Base-by-base conservation (phyloP, 1,284 basidiomycete genomes). In the Ustilago sp. region DNA sequence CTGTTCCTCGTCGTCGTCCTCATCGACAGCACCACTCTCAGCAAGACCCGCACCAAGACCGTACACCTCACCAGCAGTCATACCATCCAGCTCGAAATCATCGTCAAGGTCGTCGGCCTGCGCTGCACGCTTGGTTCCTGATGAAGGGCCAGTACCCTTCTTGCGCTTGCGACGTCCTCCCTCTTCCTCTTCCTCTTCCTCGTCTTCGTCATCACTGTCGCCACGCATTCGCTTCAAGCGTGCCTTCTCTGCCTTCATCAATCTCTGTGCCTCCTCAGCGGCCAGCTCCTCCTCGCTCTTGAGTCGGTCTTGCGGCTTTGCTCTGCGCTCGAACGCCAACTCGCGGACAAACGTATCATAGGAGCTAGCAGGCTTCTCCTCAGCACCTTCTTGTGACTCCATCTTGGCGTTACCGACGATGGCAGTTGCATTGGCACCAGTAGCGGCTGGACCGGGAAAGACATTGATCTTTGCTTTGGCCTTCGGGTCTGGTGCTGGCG, bases 211-310 rank as follows among this genome's bases (percentile, higher is more conserved):
- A 50, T 90, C 90, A 39, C 91, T 90, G 74, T 94, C 89, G 7
- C 95, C 96, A 51, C 93, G 87, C 95, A 98, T 98, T 19, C 97
- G 90, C 77, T 91, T 89, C 60, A 92, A 86, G 17, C 97, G 89
- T 79, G 89, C 90, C 73, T 90, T 89, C 87, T 99, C 97, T 0
- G 93, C 93, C 83, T 91, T 92, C 87, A 95, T 92, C 56, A 99
- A 88, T 2, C 90, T 89, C 81, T 94, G 92, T 79, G 94, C 95
- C 84, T 94, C 93, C 77, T 97, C 95, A 63, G 92, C 80, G 1
- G 94, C 95, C 13, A 94, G 82, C 86, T 99, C 97, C 79, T 96
- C 95, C 81, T 97, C 96, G 0, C 95, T 97, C 88, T 98, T 98
- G 47, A 94, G 94, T 63, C 97, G 89, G 85, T 99, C 94, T 84